Evolutionary conservation across 2,329 filamentous ascomycete species (phyloP).

Genomic region (Botryotinia globosa): DNA sequence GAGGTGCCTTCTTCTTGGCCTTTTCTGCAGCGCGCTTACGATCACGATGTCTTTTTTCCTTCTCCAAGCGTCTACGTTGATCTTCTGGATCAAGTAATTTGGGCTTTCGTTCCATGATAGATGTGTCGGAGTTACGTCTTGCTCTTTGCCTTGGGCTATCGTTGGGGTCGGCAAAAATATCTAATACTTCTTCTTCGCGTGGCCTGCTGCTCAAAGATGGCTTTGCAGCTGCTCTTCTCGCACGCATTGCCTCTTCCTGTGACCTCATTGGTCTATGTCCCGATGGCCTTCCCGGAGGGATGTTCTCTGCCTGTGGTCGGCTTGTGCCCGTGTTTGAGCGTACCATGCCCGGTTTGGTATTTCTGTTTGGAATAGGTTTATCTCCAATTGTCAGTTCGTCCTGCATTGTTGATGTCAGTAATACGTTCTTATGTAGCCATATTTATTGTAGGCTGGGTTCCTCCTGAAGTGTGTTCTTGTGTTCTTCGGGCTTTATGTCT

Average conservation of each 20-base stretch:
- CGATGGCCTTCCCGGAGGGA: constrained; percentile 41
- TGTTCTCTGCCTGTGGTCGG: constrained; percentile 46
- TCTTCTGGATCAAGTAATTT: constrained; percentile 57
- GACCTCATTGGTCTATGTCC: constrained; percentile 61
- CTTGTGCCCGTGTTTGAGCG: constrained; percentile 46
- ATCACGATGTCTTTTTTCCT: constrained; percentile 47
- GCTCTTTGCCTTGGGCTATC: constrained; percentile 48
- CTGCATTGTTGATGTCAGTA: constrained; percentile 46
- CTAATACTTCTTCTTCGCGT: constrained; percentile 27
- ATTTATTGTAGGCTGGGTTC: background rate
- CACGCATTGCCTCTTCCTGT: constrained; percentile 61
- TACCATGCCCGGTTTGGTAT: constrained; percentile 30
- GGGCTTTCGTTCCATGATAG: constrained; percentile 52
- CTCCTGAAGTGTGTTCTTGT: background rate
- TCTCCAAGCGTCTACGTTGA: constrained; percentile 57
- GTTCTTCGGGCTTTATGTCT: background rate
- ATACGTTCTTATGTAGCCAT: background rate
- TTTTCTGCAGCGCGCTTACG: constrained; percentile 43
- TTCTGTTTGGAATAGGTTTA: constrained; percentile 44
- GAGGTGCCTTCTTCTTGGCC: constrained; percentile 39
- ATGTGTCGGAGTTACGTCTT: constrained; percentile 78
- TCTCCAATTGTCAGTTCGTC: constrained; percentile 67
- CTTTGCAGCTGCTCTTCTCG: constrained; percentile 46
- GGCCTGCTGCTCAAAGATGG: constrained; percentile 25
- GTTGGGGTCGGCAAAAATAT: constrained; percentile 40